These are phyloP conservation scores for Neovahlkampfia damariscottae DNA, from an alignment of 78 protist genomes.

Conservation along the genomic window DNA sequence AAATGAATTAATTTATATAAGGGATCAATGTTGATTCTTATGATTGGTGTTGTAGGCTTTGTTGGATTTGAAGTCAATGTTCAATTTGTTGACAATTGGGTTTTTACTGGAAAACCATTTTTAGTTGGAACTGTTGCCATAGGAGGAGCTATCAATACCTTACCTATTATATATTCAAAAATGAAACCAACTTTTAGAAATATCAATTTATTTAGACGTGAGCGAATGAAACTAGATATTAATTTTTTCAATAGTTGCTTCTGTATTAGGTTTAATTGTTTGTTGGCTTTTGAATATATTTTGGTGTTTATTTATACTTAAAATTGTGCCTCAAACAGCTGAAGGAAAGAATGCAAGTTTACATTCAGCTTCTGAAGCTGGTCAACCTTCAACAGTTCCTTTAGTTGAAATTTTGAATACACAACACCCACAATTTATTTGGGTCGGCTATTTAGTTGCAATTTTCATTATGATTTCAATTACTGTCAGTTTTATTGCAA, in stretches of 20 bases:
- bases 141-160: conserved; percentile 15
- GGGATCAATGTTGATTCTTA: not conserved
- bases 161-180: conserved; percentile 11
- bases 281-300: conserved; percentile 20
- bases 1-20: not conserved
- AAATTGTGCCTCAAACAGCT: conserved; percentile 23
- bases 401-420: not conserved
- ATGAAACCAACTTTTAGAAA: not conserved
- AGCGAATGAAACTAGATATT: no score
- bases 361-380: not conserved
- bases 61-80: conserved; percentile 4
- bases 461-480: conserved; percentile 25
- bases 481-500: conserved; percentile 14
- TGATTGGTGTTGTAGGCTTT: conserved; percentile 1
- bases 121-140: conserved; percentile 17
- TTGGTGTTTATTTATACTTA: conserved; percentile 6
- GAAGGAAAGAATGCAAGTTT: not conserved
- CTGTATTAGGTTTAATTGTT: not conserved
- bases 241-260: no score
- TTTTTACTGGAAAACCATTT: not conserved
- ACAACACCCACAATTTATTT: conserved; percentile 3
- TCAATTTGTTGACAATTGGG: conserved; percentile 7
- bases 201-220: conserved; percentile 1
- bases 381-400: conserved; percentile 15
- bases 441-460: not conserved